A percentile compares a stretch with the other conserved stretches of the same genome.
Evolutionary conservation across 768 basidiomycete species (phyloP).

Genomic region (Trametopsis cervina): DNA sequence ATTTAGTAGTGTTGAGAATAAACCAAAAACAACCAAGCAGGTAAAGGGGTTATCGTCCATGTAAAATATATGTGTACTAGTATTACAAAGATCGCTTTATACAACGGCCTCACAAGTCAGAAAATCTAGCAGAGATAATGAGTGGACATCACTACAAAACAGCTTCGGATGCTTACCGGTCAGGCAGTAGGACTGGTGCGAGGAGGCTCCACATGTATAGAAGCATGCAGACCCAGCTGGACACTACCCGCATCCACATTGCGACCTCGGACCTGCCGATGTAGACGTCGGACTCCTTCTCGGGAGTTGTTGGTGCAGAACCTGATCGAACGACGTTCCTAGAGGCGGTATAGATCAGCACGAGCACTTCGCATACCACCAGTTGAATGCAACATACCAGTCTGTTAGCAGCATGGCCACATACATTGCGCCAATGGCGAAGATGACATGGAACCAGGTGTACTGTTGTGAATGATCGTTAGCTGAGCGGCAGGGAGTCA

Average conservation of each 20-base stretch:
- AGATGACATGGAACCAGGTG: conserved; percentile 98
- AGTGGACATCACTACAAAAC: neutral
- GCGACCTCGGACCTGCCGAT: conserved; percentile 94
- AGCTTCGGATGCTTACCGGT: conserved; percentile 54
- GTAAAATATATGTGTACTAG: neutral
- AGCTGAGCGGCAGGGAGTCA: conserved; percentile 8
- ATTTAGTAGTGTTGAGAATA: no score
- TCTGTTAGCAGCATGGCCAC: conserved; percentile 95
- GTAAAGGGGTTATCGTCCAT: no score
- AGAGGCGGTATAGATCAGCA: neutral
- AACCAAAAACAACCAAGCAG: no score
- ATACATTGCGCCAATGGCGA: conserved; percentile 94
- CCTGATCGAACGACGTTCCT: conserved; percentile 62
- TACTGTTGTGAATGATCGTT: conserved; percentile 47
- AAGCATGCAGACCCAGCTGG: conserved; percentile 88
- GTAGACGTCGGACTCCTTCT: conserved; percentile 56
- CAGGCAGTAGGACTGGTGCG: conserved; percentile 87
- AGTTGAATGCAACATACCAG: conserved; percentile 58
- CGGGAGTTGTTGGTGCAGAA: conserved; percentile 39
- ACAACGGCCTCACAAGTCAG: conserved; percentile 14
- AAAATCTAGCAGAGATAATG: conserved; percentile 15
- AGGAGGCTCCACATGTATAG: conserved; percentile 84
- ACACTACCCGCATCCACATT: conserved; percentile 99
- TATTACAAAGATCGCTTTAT: neutral
- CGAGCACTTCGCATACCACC: no score